phyloP scores from a whole-genome alignment of 2,329 filamentous ascomycete genomes.

The Talaromyces sp. region DNA sequence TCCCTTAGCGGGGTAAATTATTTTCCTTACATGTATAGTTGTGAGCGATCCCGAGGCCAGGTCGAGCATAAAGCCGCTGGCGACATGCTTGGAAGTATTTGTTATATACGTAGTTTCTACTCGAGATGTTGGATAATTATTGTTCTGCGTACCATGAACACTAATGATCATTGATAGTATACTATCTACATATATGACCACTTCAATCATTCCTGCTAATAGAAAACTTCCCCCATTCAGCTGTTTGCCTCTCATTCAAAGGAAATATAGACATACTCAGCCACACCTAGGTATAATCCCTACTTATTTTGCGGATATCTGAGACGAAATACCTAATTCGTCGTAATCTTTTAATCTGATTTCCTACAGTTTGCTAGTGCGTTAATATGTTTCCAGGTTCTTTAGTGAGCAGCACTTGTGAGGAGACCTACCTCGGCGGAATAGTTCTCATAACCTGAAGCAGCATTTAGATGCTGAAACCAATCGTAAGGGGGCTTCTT shows the following conservation, averaged over 20 bases:
- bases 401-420: background rate
- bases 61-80: too few species aligned
- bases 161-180: too few species aligned
- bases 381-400: background rate
- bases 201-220: background rate
- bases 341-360: slow-evolving; percentile 7
- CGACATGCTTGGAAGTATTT: too few species aligned
- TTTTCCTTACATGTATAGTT: too few species aligned
- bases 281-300: background rate
- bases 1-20: too few species aligned
- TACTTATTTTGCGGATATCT: background rate
- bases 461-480: background rate
- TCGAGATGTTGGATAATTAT: too few species aligned
- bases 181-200: too few species aligned
- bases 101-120: too few species aligned
- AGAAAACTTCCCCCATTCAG: background rate
- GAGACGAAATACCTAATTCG: background rate
- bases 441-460: background rate
- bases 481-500: too few species aligned
- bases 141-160: too few species aligned
- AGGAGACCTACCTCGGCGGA: slow-evolving; percentile 3
- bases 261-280: background rate
- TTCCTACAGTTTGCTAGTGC: background rate
- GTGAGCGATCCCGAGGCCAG: too few species aligned
- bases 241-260: background rate